Conservation (phyloP, 1,284 basidiomycete genomes). For the Rhizoctonia solani region DNA sequence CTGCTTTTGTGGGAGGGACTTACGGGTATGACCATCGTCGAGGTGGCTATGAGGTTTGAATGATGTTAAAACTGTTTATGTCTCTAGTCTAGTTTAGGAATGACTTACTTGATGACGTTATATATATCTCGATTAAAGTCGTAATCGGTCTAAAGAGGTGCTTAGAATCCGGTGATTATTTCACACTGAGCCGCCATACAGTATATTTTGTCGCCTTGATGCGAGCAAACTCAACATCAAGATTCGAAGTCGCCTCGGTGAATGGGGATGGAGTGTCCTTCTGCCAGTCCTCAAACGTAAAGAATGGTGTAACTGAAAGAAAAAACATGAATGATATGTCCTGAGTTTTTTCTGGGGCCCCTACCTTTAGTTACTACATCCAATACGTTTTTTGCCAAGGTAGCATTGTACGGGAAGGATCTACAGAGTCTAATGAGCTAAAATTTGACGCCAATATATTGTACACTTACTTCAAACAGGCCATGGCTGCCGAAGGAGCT, state of each 20-base stretch:
- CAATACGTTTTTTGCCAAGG: slow-evolving; percentile 59
- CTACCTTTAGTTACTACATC: slow-evolving; percentile 41
- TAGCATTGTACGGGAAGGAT: slow-evolving; percentile 67
- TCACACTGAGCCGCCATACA: slow-evolving; percentile 37
- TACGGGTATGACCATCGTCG: slow-evolving; percentile 68
- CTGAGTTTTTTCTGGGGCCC: too few species aligned
- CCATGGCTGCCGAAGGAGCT: slow-evolving; percentile 56
- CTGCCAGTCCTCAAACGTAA: slow-evolving; percentile 66
- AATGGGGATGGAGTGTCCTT: slow-evolving; percentile 62
- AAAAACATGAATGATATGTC: background rate
- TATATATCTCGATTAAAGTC: slow-evolving; percentile 65
- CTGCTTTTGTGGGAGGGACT: slow-evolving; percentile 38
- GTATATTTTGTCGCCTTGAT: slow-evolving; percentile 56
- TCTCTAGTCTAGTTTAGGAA: background rate
- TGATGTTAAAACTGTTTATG: background rate
- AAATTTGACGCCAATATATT: background rate
- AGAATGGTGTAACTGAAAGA: slow-evolving; percentile 58
- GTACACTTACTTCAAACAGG: slow-evolving; percentile 48
- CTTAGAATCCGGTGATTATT: slow-evolving; percentile 42
- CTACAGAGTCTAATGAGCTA: slow-evolving; percentile 43
- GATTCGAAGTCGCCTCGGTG: slow-evolving; percentile 61
- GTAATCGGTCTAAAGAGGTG: slow-evolving; percentile 55
- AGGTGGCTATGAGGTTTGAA: slow-evolving; percentile 46
- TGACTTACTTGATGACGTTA: slow-evolving; percentile 52
- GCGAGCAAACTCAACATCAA: slow-evolving; percentile 53